A percentile compares a stretch with the other conserved stretches of the same genome.
These are phyloP conservation scores for Capsicum chinense DNA, from an alignment of 257 asterid genomes.

Conservation along the genomic window DNA sequence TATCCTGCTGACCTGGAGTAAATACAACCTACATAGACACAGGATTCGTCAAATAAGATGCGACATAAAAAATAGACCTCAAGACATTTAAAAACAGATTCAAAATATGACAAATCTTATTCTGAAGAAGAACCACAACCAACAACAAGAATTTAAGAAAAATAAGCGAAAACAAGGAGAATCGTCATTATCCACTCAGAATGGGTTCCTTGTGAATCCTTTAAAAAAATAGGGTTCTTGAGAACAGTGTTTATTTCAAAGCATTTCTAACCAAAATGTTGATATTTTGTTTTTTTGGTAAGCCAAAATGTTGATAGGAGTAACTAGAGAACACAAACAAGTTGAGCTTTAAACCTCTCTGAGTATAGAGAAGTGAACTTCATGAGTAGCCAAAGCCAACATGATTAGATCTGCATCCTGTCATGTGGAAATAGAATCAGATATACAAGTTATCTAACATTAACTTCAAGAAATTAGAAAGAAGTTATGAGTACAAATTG, in stretches of 20 bases:
- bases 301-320: neutral
- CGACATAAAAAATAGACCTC: neutral
- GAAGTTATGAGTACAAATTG: neutral
- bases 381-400: slow-evolving; percentile 71
- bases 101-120: neutral
- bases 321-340: neutral
- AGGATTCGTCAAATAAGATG: neutral
- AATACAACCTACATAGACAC: slow-evolving; percentile 64
- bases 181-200: neutral
- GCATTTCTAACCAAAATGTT: slow-evolving; percentile 1
- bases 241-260: neutral
- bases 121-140: neutral
- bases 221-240: neutral
- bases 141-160: neutral
- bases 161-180: neutral
- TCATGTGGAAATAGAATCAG: slow-evolving; percentile 28
- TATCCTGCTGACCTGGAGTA: slow-evolving; percentile 95
- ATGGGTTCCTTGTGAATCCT: slow-evolving; percentile 9
- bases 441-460: neutral
- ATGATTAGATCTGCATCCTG: slow-evolving; percentile 73
- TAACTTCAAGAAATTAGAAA: slow-evolving; percentile 8
- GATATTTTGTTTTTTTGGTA: neutral
- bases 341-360: slow-evolving; percentile 57
- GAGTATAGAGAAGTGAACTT: slow-evolving; percentile 60
- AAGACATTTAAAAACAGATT: neutral